Conservation (phyloP, 192 early-diverging fungal genomes). For the Coemansia sp. region DNA sequence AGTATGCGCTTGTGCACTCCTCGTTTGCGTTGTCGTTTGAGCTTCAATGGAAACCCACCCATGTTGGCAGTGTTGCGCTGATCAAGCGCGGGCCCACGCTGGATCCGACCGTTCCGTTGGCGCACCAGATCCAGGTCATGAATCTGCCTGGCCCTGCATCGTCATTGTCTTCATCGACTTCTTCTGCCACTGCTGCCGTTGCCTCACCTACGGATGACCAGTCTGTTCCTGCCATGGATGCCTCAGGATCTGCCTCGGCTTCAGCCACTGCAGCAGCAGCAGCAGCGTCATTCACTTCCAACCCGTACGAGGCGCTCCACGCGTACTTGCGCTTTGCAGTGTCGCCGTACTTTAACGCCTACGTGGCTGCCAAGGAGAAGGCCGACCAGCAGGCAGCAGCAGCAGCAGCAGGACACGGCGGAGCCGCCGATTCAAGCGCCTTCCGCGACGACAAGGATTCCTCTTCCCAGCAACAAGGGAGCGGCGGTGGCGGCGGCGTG, state of each 20-base stretch:
- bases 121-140: slow-evolving; percentile 85
- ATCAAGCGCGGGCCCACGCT: slow-evolving; percentile 76
- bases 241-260: slow-evolving; percentile 27
- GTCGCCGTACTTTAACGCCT: slow-evolving; percentile 95
- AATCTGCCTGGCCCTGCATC: slow-evolving; percentile 78
- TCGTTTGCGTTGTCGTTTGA: slow-evolving; percentile 70
- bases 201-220: background rate
- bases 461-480: slow-evolving; percentile 29
- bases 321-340: slow-evolving; percentile 92
- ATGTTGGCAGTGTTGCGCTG: slow-evolving; percentile 74
- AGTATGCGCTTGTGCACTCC: slow-evolving; percentile 12
- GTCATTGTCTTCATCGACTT: background rate
- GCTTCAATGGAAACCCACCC: slow-evolving; percentile 69
- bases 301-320: slow-evolving; percentile 88
- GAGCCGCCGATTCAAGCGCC: slow-evolving; percentile 33
- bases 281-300: slow-evolving; percentile 9
- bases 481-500: slow-evolving; percentile 54
- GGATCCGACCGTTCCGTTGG: slow-evolving; percentile 70
- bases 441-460: slow-evolving; percentile 62
- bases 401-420: slow-evolving; percentile 1
- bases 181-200: background rate
- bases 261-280: background rate
- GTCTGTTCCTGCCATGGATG: background rate
- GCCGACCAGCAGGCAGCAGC: slow-evolving; percentile 43
- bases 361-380: slow-evolving; percentile 70